phyloP scores from a whole-genome alignment of 148 eudicot species.

The Mesembryanthemum crystallinum region DNA sequence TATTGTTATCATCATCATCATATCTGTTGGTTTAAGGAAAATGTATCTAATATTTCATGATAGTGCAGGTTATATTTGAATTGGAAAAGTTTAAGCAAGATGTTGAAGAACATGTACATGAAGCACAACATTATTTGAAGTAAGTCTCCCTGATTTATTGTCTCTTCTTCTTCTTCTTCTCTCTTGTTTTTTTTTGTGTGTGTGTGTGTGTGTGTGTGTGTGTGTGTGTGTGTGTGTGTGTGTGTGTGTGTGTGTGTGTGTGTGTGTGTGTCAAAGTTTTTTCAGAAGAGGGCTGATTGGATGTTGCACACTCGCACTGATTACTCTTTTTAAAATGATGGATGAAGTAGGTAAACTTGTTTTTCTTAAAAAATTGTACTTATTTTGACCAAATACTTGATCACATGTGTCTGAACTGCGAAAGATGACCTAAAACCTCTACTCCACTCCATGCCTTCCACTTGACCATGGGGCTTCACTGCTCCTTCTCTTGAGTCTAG shows the following conservation, averaged over 20 bases:
- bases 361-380: background rate
- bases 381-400: too few relatives aligned
- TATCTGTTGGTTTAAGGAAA: background rate
- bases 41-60: background rate
- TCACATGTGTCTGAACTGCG: too few relatives aligned
- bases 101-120: conserved; percentile 49
- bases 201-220: too few relatives aligned
- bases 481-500: background rate
- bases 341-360: conserved; percentile 6
- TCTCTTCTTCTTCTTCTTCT: too few relatives aligned
- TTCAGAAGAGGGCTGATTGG: too few relatives aligned
- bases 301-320: too few relatives aligned
- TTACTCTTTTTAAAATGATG: too few relatives aligned
- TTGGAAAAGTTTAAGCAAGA: conserved; percentile 91
- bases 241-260: too few relatives aligned
- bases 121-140: conserved; percentile 60
- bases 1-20: background rate
- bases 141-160: conserved; percentile 47
- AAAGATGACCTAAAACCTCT: background rate
- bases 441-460: background rate
- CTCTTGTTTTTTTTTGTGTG: too few relatives aligned
- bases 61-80: conserved; percentile 75
- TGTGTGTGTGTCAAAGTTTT: too few relatives aligned
- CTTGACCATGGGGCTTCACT: background rate
- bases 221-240: too few relatives aligned